Evolutionary conservation across 352 stramenopile species (phyloP).

Genomic region (Globisporangium paroecandrum): DNA sequence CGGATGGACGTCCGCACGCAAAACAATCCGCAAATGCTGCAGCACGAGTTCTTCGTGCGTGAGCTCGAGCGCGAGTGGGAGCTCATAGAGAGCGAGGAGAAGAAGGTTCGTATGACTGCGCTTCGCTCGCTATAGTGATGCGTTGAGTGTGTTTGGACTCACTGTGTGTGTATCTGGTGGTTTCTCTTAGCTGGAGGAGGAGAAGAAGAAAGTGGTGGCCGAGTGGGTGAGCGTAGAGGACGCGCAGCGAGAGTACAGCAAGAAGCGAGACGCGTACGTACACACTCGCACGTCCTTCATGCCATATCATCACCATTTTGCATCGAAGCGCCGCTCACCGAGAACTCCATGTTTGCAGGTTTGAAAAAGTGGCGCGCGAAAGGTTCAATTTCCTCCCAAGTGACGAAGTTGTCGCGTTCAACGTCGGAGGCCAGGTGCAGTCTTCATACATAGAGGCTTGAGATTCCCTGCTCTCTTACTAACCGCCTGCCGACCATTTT

Average conservation of each 20-base stretch:
- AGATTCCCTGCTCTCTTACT: no score
- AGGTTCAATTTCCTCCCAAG: slow-evolving; percentile 52
- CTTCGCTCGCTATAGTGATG: background rate
- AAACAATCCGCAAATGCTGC: slow-evolving; percentile 32
- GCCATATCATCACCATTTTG: background rate
- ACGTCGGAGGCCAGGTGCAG: slow-evolving; percentile 56
- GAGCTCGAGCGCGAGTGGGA: slow-evolving; percentile 66
- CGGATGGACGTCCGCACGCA: no score
- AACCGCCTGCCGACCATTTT: background rate
- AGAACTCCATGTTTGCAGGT: slow-evolving; percentile 26
- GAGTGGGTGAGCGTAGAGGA: slow-evolving; percentile 72
- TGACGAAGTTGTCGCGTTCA: slow-evolving; percentile 62
- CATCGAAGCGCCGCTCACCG: background rate
- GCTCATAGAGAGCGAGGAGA: slow-evolving; percentile 52
- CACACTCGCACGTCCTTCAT: background rate
- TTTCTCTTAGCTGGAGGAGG: slow-evolving; percentile 45
- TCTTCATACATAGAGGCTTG: background rate
- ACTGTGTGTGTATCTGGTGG: background rate
- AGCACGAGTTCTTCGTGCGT: slow-evolving; percentile 45
- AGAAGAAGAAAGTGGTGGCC: slow-evolving; percentile 72
- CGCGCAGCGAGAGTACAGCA: slow-evolving; percentile 57
- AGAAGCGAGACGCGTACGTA: slow-evolving; percentile 54
- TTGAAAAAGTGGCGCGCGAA: slow-evolving; percentile 51
- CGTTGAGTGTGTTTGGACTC: background rate
- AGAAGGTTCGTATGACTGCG: slow-evolving; percentile 31